These are phyloP conservation scores for Globisporangium perplexum DNA, from an alignment of 352 stramenopile genomes.

Conservation along the genomic window DNA sequence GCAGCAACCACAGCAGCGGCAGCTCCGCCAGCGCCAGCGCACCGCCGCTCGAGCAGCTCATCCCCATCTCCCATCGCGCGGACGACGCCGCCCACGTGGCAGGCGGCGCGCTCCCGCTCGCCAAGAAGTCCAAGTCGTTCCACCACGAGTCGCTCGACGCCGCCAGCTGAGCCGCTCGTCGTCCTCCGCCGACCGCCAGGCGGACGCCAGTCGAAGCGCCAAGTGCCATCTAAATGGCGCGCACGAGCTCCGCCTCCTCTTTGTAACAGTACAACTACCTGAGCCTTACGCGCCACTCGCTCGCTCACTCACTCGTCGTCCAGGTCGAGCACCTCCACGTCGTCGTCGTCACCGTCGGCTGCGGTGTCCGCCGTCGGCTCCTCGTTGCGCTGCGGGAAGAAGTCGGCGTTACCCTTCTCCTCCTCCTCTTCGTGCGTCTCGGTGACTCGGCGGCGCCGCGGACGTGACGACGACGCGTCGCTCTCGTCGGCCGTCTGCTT, in stretches of 20 bases:
- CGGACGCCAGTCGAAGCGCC: no score
- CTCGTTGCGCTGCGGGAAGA: constrained; percentile 27
- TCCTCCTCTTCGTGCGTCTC: not conserved
- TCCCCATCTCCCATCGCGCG: not conserved
- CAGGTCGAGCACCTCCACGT: constrained; percentile 39
- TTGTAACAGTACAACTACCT: not conserved
- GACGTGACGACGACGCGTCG: no score
- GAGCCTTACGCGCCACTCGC: constrained; percentile 5
- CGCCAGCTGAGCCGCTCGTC: not conserved
- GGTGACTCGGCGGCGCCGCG: no score
- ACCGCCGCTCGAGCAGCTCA: not conserved
- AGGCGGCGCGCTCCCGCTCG: constrained; percentile 30
- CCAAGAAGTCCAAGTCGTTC: constrained; percentile 30
- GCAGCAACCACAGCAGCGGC: not conserved
- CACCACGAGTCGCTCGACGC: not conserved
- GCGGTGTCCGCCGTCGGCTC: constrained; percentile 12
- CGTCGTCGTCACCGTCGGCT: constrained; percentile 14
- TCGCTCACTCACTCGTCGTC: constrained; percentile 35
- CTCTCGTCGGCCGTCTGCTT: not conserved
- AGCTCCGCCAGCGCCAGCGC: not conserved
- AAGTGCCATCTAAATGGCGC: not conserved
- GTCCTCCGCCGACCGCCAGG: no score
- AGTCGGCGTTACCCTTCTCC: constrained; percentile 23
- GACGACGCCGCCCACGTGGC: constrained; percentile 36
- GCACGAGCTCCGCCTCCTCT: no score